A percentile compares a stretch with the other conserved stretches of the same genome.
Conservation (phyloP, 495 filamentous ascomycete genomes). For the Lichenothelia convexa region DNA sequence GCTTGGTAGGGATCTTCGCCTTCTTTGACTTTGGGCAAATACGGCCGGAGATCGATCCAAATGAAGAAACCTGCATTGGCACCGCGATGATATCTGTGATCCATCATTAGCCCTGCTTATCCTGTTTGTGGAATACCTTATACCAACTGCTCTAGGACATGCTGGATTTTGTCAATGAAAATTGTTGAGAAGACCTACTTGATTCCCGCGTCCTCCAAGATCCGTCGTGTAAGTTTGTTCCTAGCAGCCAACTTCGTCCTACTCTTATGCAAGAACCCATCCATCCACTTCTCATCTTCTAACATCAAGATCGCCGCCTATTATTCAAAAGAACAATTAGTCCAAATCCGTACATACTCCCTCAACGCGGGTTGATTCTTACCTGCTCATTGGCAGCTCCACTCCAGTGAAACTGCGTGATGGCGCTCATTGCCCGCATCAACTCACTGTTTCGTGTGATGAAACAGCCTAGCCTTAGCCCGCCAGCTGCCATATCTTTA, state of each 20-base stretch:
- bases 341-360: no score
- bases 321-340: no score
- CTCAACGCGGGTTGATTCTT: no score
- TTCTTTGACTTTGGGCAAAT: constrained; percentile 13
- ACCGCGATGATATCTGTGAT: constrained; percentile 17
- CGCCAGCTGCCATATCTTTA: constrained; percentile 41
- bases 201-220: constrained; percentile 24
- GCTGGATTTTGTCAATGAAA: no score
- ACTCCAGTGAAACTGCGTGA: constrained; percentile 27
- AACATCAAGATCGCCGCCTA: constrained; percentile 27
- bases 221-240: constrained; percentile 20
- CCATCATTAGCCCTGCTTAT: no score
- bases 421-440: constrained; percentile 20
- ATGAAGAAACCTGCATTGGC: constrained; percentile 41
- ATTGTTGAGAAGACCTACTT: no score
- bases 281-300: constrained; percentile 28
- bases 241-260: constrained; percentile 19
- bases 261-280: constrained; percentile 26
- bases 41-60: constrained; percentile 36
- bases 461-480: constrained; percentile 35
- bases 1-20: constrained; percentile 13
- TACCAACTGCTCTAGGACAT: no score
- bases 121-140: no score
- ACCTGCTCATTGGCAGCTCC: constrained; percentile 29
- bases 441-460: constrained; percentile 31